phyloP scores from a whole-genome alignment of 768 basidiomycete species.

The Suillus decipiens region DNA sequence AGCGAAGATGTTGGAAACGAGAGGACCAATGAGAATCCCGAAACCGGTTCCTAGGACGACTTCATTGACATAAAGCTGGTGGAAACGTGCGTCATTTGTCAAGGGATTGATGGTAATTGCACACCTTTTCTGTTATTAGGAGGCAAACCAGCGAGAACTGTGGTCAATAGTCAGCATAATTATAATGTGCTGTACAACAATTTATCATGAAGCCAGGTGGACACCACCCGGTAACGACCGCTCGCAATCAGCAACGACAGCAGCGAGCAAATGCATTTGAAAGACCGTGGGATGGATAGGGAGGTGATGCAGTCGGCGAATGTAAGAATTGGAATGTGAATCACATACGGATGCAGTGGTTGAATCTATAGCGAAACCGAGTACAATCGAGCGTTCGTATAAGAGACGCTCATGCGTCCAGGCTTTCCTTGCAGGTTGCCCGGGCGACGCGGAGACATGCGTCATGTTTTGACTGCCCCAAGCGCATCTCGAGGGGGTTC shows the following conservation, averaged over 20 bases:
- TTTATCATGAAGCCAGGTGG: background rate
- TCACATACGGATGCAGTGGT: too few relatives aligned
- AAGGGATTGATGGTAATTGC: background rate
- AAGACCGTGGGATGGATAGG: background rate
- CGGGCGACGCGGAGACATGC: too few relatives aligned
- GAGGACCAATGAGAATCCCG: slow-evolving; percentile 64
- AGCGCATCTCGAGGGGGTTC: too few relatives aligned
- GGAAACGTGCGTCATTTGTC: background rate
- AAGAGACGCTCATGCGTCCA: too few relatives aligned
- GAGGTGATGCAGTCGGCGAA: too few relatives aligned
- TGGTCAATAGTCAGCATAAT: background rate
- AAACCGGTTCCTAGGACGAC: slow-evolving; percentile 86
- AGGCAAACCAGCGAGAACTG: slow-evolving; percentile 87
- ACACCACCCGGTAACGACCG: background rate
- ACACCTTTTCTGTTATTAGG: slow-evolving; percentile 77
- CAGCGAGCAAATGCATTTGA: background rate
- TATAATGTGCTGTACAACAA: too few relatives aligned
- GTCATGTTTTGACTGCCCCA: too few relatives aligned
- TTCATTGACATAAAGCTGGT: slow-evolving; percentile 90
- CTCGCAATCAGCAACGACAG: background rate
- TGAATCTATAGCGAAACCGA: too few relatives aligned
- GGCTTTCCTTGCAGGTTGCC: too few relatives aligned
- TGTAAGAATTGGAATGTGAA: too few relatives aligned
- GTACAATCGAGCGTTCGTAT: too few relatives aligned
- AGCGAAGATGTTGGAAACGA: slow-evolving; percentile 69